Percentiles rank a stretch among this genome's conserved stretches.
These are phyloP conservation scores for Aechmea fasciata DNA, from an alignment of 176 grass and related monocot genomes.

Conservation along the genomic window DNA sequence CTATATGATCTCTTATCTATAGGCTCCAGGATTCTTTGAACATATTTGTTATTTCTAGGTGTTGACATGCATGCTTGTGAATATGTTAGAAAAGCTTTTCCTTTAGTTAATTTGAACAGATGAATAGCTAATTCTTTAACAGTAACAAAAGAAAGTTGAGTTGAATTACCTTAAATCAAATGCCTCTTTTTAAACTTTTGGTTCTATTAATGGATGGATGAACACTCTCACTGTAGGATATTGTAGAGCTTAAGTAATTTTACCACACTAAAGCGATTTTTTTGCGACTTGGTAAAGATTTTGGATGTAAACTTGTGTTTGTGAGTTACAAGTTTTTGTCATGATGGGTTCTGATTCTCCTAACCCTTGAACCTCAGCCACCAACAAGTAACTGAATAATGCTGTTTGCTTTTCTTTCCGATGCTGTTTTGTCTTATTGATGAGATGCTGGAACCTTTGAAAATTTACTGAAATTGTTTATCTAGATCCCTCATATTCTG, in stretches of 20 bases:
- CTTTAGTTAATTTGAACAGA: not conserved
- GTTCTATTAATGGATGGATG: not conserved
- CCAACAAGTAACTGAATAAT: not conserved
- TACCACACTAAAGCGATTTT: not conserved
- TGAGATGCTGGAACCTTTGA: slow-evolving; percentile 18
- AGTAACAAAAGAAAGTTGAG: no score
- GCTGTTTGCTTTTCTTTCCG: slow-evolving; percentile 12
- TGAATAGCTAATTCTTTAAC: not conserved
- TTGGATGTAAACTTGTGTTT: not conserved
- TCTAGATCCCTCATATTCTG: slow-evolving; percentile 67
- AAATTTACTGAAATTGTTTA: slow-evolving; percentile 22
- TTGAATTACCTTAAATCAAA: no score
- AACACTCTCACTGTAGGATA: no score
- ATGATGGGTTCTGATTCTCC: not conserved
- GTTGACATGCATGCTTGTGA: not conserved
- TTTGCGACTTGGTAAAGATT: not conserved
- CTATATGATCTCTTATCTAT: slow-evolving; percentile 4
- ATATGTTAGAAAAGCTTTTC: not conserved
- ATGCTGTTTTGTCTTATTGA: slow-evolving; percentile 3
- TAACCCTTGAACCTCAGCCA: not conserved
- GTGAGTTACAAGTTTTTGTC: not conserved
- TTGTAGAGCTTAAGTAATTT: no score
- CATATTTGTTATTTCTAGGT: not conserved
- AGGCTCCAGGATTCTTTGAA: not conserved
- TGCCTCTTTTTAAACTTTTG: not conserved